Base-by-base conservation (phyloP, 139 green algal genomes). In the Chlamydomonas sp. region DNA sequence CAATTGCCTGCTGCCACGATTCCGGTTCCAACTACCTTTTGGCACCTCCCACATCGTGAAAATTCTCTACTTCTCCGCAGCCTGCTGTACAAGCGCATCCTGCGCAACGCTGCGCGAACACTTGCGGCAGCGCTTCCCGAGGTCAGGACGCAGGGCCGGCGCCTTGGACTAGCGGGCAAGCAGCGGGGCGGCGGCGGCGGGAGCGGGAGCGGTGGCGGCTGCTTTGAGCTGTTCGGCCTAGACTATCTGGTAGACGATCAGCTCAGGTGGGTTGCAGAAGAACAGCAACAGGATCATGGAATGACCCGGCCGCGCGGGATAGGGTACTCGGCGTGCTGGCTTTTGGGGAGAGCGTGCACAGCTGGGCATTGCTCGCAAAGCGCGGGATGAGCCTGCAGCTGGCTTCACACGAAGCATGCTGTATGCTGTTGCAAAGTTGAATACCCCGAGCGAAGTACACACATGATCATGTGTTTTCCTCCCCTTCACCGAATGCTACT, bases 211-310 rank as follows among this genome's bases (percentile, higher is more conserved):
- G 9, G 77, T 6, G 84, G 63, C n/a, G 64, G 49, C 31, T 78
- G 49, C 31, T 91, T 86, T 64, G 80, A 95, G 88, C 74, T 95
- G 85, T 86, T 94, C n/a, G 93, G 93, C 6, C 78, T 95, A 60
- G 93, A 95, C 82, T 95, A 91, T 74, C 88, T 95, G 12, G 77
- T 95, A 1, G 93, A 95, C 76, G 15, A 12, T 0, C 3, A 69
- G 14, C 68, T 89, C 20, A 61, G 82, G 68, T 78, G 58, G 1
- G 80, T 17, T 63, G 20, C 9, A 73, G 67, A 15, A 17, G 67
- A 15, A 73, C 14, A 15, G 67, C 3, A 2, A 6, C 62, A 18
- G 63, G 14, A 72, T 16, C 20, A 62, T 20, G n/a, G 72, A 60
- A 77, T 61, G n/a, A 2, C n/a, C 4, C 72, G 20, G n/a, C n/a